Evolutionary conservation across 106 monocot species (phyloP).

Genomic region (Dendrobium catenatum): DNA sequence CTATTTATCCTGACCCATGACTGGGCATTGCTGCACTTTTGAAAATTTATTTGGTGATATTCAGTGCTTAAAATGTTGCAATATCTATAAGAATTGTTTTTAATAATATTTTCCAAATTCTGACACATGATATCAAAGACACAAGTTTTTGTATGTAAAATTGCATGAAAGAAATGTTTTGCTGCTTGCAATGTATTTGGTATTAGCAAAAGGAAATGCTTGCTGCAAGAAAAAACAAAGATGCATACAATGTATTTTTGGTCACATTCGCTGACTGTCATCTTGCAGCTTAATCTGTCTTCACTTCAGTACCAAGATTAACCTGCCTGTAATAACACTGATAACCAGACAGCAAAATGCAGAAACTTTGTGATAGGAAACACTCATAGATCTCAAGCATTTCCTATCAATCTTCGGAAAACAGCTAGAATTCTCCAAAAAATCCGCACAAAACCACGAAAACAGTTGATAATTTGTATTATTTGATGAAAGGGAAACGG

Average conservation of each 20-base stretch:
- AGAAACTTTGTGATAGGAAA: background rate
- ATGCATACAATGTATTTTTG: background rate
- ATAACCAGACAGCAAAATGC: background rate
- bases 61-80: background rate
- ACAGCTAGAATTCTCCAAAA: too few relatives aligned
- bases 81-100: too few relatives aligned
- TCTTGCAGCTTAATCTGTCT: background rate
- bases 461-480: too few relatives aligned
- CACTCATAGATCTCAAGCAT: too few relatives aligned
- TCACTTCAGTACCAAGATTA: background rate
- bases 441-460: too few relatives aligned
- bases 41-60: background rate
- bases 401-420: too few relatives aligned
- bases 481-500: too few relatives aligned
- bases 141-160: background rate
- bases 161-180: background rate
- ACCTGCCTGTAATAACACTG: background rate
- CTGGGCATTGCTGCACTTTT: background rate
- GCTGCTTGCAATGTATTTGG: background rate
- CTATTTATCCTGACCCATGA: background rate
- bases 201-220: background rate
- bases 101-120: too few relatives aligned
- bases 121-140: background rate
- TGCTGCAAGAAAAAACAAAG: background rate
- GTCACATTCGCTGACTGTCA: background rate